phyloP scores from a whole-genome alignment of 2,329 filamentous ascomycete genomes.

The Exophiala mesophila region DNA sequence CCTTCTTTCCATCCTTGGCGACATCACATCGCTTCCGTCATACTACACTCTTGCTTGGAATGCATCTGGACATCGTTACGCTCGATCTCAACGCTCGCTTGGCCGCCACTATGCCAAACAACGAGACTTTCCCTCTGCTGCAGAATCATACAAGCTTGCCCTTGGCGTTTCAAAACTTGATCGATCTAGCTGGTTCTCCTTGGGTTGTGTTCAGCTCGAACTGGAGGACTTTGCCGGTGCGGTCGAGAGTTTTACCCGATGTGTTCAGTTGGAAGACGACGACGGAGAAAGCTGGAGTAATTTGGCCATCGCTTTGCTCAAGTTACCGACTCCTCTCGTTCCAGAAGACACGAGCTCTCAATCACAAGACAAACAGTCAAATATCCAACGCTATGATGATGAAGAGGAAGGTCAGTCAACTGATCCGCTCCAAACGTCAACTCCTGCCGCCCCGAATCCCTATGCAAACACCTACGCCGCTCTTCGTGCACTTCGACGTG shows the following conservation, averaged over 20 bases:
- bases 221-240: conserved; percentile 72
- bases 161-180: conserved; percentile 76
- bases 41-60: conserved; percentile 85
- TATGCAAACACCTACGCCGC: conserved; percentile 66
- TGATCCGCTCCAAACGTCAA: conserved; percentile 25
- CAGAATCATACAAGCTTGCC: conserved; percentile 72
- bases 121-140: conserved; percentile 64
- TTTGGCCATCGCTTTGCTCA: conserved; percentile 75
- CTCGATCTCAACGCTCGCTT: conserved; percentile 80
- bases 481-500: conserved; percentile 79
- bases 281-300: conserved; percentile 96
- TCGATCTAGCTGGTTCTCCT: conserved; percentile 77
- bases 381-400: conserved; percentile 12
- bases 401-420: conserved; percentile 31
- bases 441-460: conserved; percentile 31
- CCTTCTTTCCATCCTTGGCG: conserved; percentile 87
- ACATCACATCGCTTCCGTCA: conserved; percentile 69
- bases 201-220: conserved; percentile 83
- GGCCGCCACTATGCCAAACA: conserved; percentile 69
- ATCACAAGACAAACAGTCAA: conserved; percentile 19
- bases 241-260: conserved; percentile 74
- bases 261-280: conserved; percentile 78
- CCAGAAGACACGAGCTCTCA: conserved; percentile 17
- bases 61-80: conserved; percentile 73
- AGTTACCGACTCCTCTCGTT: conserved; percentile 32